Evolutionary conservation across 306 rosid genomes (phyloP), one percentile per base, ranked within the genome.

Genomic region (Begonia masoniana): DNA sequence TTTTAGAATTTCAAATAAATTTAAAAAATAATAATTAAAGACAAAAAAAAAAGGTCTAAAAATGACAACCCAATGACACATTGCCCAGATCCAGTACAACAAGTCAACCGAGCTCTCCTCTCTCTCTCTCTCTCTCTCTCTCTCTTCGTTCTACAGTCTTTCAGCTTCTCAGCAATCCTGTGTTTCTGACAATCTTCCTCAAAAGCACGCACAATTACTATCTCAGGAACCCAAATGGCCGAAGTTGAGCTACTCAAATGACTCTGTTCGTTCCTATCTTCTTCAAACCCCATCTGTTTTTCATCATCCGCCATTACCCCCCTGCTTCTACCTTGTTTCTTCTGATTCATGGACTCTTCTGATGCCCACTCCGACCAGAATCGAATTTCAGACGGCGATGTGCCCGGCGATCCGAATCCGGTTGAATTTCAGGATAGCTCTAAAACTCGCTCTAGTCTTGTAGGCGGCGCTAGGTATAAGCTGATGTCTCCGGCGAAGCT

Each of bases 401-500:
- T 43, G 10, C 43, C 52, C 8, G 8, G 26, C 35, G 76, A 88
- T 75, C 75, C 76, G 63, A 68, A 69, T 47, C 71, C 50, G 16
- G 49, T 21, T 42, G 57, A 31, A 12, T 19, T 61, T 39, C 65
- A 39, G 13, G 35, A 54, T 47, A 8, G 47, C 64, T 47, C 67
- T 51, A 54, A 43, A 21, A 5, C 68, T 15, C 14, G 51, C 14
- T 15, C 70, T n/a, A 31, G 50, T 11, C 59, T 21, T 24, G 41
- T 58, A 3, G 54, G 78, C 7, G 76, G 74, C 21, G 99, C 96
- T 4, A 83, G 74, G 82, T 91, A 91, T 78, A 91, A 79, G 78
- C 81, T 79, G 12, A 61, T 85, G 79, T 75, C 97, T 15, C 97
- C 97, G 70, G 88, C 96, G 39, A 85, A 85, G 74, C 97, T 91